A percentile compares a stretch with the other conserved stretches of the same genome.
Conservation (phyloP, 345 rosid genomes). For the Capsella bursapastoris region DNA sequence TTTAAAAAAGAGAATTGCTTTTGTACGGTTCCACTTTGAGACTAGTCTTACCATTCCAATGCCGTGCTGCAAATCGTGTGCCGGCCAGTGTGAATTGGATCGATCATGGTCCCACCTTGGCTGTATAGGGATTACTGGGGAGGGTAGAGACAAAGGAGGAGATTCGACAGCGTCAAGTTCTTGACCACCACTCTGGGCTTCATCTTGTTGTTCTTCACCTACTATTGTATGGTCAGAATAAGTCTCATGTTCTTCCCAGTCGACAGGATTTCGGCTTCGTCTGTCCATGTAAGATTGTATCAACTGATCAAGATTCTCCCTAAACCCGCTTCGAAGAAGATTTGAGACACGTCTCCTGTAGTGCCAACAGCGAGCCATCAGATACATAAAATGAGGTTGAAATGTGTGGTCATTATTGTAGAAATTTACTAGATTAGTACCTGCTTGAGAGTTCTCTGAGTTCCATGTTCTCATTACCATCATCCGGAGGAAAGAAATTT, state of each 20-base stretch:
- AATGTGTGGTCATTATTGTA: constrained; percentile 18
- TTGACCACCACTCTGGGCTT: constrained; percentile 56
- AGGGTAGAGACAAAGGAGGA: constrained; percentile 56
- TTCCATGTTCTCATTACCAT: constrained; percentile 71
- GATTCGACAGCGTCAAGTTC: constrained; percentile 49
- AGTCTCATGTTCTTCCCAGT: constrained; percentile 72
- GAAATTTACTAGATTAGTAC: constrained; percentile 41
- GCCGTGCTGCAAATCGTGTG: constrained; percentile 66
- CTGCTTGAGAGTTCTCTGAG: constrained; percentile 87
- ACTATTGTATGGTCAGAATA: constrained; percentile 51
- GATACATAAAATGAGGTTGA: constrained; percentile 17
- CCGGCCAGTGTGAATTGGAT: constrained; percentile 62
- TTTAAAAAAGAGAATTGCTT: neutral
- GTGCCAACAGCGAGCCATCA: constrained; percentile 35
- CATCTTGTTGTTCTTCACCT: constrained; percentile 61
- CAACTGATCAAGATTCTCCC: constrained; percentile 85
- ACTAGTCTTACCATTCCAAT: constrained; percentile 68
- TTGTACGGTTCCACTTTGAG: constrained; percentile 1
- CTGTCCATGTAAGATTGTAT: constrained; percentile 86
- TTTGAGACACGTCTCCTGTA: constrained; percentile 93
- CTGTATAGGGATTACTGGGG: constrained; percentile 55
- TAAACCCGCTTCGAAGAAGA: constrained; percentile 89
- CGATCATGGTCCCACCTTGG: constrained; percentile 71
- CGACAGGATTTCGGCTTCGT: constrained; percentile 65
- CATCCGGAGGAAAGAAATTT: constrained; percentile 62